Evolutionary conservation across 2,329 filamentous ascomycete genomes (phyloP).

Genomic region (Pestalotiopsis sp.): DNA sequence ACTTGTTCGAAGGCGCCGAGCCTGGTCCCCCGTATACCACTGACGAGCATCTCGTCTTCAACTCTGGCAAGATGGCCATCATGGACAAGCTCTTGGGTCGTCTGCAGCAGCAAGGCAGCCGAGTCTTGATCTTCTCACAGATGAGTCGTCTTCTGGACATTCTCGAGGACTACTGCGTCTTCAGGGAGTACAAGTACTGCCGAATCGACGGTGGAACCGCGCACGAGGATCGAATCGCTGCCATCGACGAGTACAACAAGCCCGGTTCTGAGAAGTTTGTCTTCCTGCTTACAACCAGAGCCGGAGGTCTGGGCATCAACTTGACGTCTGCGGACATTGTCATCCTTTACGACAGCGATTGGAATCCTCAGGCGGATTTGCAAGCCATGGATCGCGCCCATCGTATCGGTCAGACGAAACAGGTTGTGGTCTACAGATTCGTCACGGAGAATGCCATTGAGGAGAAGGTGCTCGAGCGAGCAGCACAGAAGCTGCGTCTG

Average conservation of each 20-base stretch:
- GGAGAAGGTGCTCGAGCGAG: slow-evolving; percentile 95
- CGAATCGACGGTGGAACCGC: slow-evolving; percentile 96
- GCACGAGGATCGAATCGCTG: slow-evolving; percentile 95
- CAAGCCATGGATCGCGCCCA: slow-evolving; percentile 99
- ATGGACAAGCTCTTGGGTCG: slow-evolving; percentile 87
- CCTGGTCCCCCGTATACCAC: slow-evolving; percentile 97
- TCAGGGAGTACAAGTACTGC: slow-evolving; percentile 93
- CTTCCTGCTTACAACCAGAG: slow-evolving; percentile 92
- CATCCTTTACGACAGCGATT: slow-evolving; percentile 95
- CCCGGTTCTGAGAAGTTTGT: slow-evolving; percentile 94
- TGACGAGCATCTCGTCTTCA: slow-evolving; percentile 91
- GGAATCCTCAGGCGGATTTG: slow-evolving; percentile 97
- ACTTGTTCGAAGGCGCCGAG: slow-evolving; percentile 96
- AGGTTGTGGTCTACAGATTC: slow-evolving; percentile 94
- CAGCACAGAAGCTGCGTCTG: slow-evolving; percentile 92
- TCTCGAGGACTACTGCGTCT: slow-evolving; percentile 96
- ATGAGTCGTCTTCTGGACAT: slow-evolving; percentile 98
- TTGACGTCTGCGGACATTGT: slow-evolving; percentile 94
- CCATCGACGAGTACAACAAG: slow-evolving; percentile 98
- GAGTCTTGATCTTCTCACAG: slow-evolving; percentile 98
- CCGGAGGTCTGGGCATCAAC: slow-evolving; percentile 95
- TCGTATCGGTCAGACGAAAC: slow-evolving; percentile 97
- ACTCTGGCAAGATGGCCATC: slow-evolving; percentile 96
- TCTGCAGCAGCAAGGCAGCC: slow-evolving; percentile 82
- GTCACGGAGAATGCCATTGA: slow-evolving; percentile 98